Evolutionary conservation across 176 grass and related monocot species (phyloP).

Genomic region (Rhynchospora tenuis): DNA sequence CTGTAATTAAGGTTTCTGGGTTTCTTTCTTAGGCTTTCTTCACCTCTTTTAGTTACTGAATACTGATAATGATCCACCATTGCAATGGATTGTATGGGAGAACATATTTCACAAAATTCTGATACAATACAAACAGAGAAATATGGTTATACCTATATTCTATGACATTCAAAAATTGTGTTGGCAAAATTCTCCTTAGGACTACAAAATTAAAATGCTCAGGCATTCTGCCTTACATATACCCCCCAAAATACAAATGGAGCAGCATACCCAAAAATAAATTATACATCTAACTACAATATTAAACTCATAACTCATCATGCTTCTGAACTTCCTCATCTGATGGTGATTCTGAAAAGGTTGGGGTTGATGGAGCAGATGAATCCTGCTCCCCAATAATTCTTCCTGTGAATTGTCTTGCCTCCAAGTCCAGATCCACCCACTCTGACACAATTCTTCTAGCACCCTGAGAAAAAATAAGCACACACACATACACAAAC

Average conservation of each 20-base stretch:
- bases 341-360: conserved; percentile 23
- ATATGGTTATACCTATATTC: background rate
- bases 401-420: conserved; percentile 51
- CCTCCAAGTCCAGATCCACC: conserved; percentile 77
- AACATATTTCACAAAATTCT: background rate
- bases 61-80: background rate
- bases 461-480: conserved; percentile 48
- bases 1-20: background rate
- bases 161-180: conserved; percentile 4
- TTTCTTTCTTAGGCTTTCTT: background rate
- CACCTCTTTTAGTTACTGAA: background rate
- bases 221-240: background rate
- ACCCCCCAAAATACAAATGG: background rate
- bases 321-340: conserved; percentile 21
- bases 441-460: conserved; percentile 94
- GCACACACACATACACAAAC: background rate
- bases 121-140: background rate
- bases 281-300: conserved; percentile 15
- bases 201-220: conserved; percentile 12
- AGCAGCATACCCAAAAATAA: conserved; percentile 7
- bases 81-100: background rate
- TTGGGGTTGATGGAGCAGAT: conserved; percentile 18
- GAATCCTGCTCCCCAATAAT: conserved; percentile 59
- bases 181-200: background rate
- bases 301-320: conserved; percentile 53